Conservation (phyloP, 2,329 filamentous ascomycete genomes). For the Decorospora gaudefroyi region DNA sequence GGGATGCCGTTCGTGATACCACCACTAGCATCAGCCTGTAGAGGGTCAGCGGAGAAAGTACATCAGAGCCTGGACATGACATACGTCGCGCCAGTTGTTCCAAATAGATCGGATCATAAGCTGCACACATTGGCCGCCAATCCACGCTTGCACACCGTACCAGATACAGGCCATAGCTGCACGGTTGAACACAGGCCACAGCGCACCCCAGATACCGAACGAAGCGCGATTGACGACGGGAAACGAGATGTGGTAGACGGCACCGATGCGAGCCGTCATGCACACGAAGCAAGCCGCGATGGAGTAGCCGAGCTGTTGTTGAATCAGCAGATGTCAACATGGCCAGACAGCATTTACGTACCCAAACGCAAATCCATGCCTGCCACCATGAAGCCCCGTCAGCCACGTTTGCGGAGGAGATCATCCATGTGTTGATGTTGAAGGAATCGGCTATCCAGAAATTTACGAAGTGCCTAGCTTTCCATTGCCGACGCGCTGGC, state of each 20-base stretch:
- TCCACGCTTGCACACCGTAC: conserved; percentile 86
- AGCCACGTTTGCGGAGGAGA: conserved; percentile 79
- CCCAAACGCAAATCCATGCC: conserved; percentile 75
- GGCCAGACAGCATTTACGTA: conserved; percentile 6
- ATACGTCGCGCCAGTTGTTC: conserved; percentile 63
- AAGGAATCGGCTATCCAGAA: conserved; percentile 68
- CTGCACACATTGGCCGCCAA: conserved; percentile 79
- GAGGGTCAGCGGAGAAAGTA: conserved; percentile 5
- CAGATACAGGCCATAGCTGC: conserved; percentile 87
- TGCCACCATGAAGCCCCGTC: conserved; percentile 88
- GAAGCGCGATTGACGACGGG: conserved; percentile 77
- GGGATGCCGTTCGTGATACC: conserved; percentile 71
- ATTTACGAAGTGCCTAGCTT: conserved; percentile 82
- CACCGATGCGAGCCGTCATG: conserved; percentile 79
- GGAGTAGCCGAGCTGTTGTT: conserved; percentile 66
- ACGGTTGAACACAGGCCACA: conserved; percentile 89
- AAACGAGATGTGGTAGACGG: conserved; percentile 86
- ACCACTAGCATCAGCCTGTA: conserved; percentile 12
- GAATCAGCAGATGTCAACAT: conserved; percentile 6
- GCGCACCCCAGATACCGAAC: conserved; percentile 85
- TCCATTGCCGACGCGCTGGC: conserved; percentile 78
- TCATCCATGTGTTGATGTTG: conserved; percentile 84
- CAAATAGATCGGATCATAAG: conserved; percentile 89
- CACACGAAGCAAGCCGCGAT: conserved; percentile 73
- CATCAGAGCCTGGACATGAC: neutral